phyloP scores from a whole-genome alignment of 768 basidiomycete genomes.

The Cyclocybe aegerita region DNA sequence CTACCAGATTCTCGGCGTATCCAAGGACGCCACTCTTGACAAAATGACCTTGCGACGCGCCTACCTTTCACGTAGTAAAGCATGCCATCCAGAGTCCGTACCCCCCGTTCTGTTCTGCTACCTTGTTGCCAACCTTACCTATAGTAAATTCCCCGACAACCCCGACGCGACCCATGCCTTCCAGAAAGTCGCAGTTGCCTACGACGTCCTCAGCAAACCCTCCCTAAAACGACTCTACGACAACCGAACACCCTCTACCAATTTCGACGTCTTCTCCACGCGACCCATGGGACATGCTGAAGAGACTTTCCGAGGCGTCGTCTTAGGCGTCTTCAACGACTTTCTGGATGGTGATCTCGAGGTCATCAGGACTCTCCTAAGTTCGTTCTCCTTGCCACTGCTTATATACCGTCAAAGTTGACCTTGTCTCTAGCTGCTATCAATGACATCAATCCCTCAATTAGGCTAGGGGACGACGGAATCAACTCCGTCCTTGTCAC shows the following conservation, averaged over 20 bases:
- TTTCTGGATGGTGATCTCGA: slow-evolving; percentile 88
- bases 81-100: slow-evolving; percentile 88
- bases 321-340: slow-evolving; percentile 75
- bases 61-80: slow-evolving; percentile 71
- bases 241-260: slow-evolving; percentile 41
- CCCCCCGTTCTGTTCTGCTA: too few species aligned
- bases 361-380: slow-evolving; percentile 72
- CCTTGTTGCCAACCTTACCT: slow-evolving; percentile 8
- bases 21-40: slow-evolving; percentile 50
- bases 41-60: slow-evolving; percentile 66
- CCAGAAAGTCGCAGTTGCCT: slow-evolving; percentile 84
- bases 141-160: slow-evolving; percentile 78
- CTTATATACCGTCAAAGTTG: background rate
- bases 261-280: slow-evolving; percentile 56
- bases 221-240: slow-evolving; percentile 71
- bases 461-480: slow-evolving; percentile 75
- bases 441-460: slow-evolving; percentile 76
- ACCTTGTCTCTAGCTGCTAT: slow-evolving; percentile 52
- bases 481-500: slow-evolving; percentile 74
- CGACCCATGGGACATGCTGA: slow-evolving; percentile 61
- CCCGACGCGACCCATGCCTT: slow-evolving; percentile 81
- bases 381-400: slow-evolving; percentile 40
- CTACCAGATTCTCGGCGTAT: slow-evolving; percentile 71
- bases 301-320: slow-evolving; percentile 75
- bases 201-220: slow-evolving; percentile 76